Base-by-base conservation (phyloP, 2,329 filamentous ascomycete genomes). In the Cercospora nicotianae region DNA sequence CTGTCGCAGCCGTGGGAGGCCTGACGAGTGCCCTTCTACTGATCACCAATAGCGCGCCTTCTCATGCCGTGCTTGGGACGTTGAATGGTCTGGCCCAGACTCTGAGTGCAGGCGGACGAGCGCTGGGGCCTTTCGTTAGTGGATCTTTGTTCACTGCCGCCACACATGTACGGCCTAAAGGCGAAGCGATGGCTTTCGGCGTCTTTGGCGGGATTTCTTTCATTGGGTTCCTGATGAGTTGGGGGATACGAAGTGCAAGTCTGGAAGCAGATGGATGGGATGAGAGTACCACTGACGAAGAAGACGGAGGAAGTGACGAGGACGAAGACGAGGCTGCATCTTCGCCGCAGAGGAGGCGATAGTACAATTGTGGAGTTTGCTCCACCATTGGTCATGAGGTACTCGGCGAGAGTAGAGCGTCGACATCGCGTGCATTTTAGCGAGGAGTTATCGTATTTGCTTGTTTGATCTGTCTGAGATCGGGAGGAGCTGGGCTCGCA, bases 1-100 rank as follows among this genome's bases (percentile, higher is more conserved):
- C 94, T 12, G 89, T 97, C 9, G 93, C 93, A 66, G 89, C 93
- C 2, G 93, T 99, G 0, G 93, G 93, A 7, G 94, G 94, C 0
- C 79, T 99, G 68, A 96, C 94, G 2, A 95, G 93, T 77, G 93
- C 94, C 3, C 87, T 98, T 80, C 84, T 96, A 16, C 81, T 99
- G 79, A 94, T 99, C 72, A 98, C 93, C 42, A 99, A 99, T 75
- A 96, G 92, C 0, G 92, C 93, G 0, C 92, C 93, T 0, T 93
- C 94, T 7, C 87, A 94, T 78, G 89, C 91, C 5, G 93, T 92
- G 0, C 86, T 99, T 0, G 95, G 95, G 3, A 93, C 92, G 0
- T 85, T 99, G 28, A 97, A 99, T 76, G 95, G 95, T 9, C 86
- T 98, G 33, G 95, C 95, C 0, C 95, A 99, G 79, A 97, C 93